Conservation (phyloP, 2,329 filamentous ascomycete species). For the Catunica adiposa region DNA sequence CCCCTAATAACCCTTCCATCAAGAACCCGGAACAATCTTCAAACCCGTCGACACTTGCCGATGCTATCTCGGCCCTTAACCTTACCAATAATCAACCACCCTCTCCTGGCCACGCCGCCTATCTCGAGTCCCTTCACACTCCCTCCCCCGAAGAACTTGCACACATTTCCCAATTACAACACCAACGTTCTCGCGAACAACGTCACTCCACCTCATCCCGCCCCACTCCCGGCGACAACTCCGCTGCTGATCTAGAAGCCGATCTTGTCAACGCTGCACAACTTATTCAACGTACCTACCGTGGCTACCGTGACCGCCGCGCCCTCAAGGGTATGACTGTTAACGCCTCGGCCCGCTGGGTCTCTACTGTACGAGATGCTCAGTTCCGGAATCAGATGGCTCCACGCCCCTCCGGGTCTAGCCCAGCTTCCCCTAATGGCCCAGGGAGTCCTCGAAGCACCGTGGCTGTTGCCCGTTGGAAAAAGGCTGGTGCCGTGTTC, state of each 20-base stretch:
- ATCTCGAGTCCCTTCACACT: conserved; percentile 34
- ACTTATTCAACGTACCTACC: conserved; percentile 54
- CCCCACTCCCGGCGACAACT: background rate
- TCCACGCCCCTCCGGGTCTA: conserved; percentile 23
- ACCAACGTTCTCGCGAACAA: conserved; percentile 28
- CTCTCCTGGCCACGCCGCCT: conserved; percentile 22
- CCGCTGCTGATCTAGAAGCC: conserved; percentile 1
- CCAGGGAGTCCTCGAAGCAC: conserved; percentile 14
- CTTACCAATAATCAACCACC: background rate
- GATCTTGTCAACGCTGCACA: conserved; percentile 30
- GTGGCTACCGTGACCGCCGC: conserved; percentile 57
- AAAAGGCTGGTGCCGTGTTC: conserved; percentile 53
- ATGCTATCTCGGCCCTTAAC: conserved; percentile 1
- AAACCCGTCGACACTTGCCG: background rate
- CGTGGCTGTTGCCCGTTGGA: conserved; percentile 46
- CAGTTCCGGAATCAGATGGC: conserved; percentile 35
- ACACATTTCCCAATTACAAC: conserved; percentile 33
- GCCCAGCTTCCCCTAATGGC: conserved; percentile 12
- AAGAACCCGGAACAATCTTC: background rate
- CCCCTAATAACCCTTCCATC: background rate
- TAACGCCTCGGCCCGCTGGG: conserved; percentile 54
- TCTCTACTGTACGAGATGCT: conserved; percentile 44
- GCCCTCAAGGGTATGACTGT: conserved; percentile 53
- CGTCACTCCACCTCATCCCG: conserved; percentile 3
- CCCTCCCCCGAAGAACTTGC: conserved; percentile 31